phyloP scores from a whole-genome alignment of 2,329 filamentous ascomycete species.

The Nannizzia gypsea region DNA sequence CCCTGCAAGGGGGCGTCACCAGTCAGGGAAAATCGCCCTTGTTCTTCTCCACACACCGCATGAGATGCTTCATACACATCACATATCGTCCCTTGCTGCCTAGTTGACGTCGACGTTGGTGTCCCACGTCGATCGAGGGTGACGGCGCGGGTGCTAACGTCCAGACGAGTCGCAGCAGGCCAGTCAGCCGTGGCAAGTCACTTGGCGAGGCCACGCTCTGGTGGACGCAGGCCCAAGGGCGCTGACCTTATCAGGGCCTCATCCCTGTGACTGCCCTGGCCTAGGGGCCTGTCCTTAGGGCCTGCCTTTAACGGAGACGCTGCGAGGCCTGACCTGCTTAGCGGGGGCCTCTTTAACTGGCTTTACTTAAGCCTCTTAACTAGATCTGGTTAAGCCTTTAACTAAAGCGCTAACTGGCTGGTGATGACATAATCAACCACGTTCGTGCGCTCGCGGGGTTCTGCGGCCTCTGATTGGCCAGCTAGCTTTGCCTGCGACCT shows the following conservation, averaged over 20 bases:
- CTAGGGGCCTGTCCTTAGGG: too few relatives aligned
- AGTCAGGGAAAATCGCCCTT: neutral
- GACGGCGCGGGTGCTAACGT: neutral
- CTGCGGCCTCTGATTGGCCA: conserved; percentile 26
- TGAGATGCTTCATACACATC: neutral
- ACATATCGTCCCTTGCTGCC: neutral
- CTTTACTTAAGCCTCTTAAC: neutral
- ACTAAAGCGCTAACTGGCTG: neutral
- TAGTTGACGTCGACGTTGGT: neutral
- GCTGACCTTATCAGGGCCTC: too few relatives aligned
- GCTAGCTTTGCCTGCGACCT: neutral
- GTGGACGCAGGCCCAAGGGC: neutral
- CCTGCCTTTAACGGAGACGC: neutral
- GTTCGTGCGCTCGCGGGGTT: conserved; percentile 17
- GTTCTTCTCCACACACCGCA: neutral
- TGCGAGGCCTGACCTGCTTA: too few relatives aligned
- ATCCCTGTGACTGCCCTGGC: too few relatives aligned
- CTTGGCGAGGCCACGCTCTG: neutral
- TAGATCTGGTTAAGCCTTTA: neutral
- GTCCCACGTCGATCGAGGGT: neutral
- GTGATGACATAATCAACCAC: neutral
- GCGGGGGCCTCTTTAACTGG: neutral
- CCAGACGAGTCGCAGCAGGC: neutral
- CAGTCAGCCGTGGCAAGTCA: neutral
- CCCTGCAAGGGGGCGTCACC: neutral